These are phyloP conservation scores for Raphanus sativus DNA, from an alignment of 345 rosid species.

Conservation along the genomic window DNA sequence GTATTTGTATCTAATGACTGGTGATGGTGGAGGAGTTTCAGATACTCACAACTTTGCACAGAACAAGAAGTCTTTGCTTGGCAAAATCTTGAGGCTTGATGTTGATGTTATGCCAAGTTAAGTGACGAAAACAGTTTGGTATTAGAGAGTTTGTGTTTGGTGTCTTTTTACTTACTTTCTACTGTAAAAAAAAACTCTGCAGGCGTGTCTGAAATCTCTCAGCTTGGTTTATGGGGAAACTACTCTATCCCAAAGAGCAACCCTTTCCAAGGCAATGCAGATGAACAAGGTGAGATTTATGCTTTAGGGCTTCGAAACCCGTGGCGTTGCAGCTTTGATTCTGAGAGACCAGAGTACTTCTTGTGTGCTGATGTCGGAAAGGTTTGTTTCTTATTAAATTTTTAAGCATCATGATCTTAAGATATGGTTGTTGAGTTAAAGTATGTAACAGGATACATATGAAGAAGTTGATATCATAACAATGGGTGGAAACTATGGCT, in stretches of 20 bases:
- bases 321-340: conserved; percentile 87
- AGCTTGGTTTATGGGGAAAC: conserved; percentile 74
- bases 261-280: conserved; percentile 54
- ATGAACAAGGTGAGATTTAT: conserved; percentile 67
- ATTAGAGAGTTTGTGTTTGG: background rate
- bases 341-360: conserved; percentile 71
- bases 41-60: conserved; percentile 92
- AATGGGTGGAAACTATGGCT: conserved; percentile 89
- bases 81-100: conserved; percentile 92
- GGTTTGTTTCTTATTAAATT: conserved; percentile 43
- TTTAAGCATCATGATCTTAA: background rate
- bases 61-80: conserved; percentile 94
- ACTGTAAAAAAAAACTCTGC: background rate
- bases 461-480: conserved; percentile 90
- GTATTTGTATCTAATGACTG: conserved; percentile 88
- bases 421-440: background rate
- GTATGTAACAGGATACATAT: conserved; percentile 52
- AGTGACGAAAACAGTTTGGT: conserved; percentile 30
- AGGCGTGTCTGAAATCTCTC: conserved; percentile 55
- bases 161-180: background rate
- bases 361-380: conserved; percentile 84
- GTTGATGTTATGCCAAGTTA: conserved; percentile 75
- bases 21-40: conserved; percentile 76
- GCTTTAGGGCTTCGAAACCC: conserved; percentile 74
- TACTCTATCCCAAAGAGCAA: conserved; percentile 75